phyloP scores from a whole-genome alignment of 2,329 filamentous ascomycete genomes.

The Ramularia endophylla region DNA sequence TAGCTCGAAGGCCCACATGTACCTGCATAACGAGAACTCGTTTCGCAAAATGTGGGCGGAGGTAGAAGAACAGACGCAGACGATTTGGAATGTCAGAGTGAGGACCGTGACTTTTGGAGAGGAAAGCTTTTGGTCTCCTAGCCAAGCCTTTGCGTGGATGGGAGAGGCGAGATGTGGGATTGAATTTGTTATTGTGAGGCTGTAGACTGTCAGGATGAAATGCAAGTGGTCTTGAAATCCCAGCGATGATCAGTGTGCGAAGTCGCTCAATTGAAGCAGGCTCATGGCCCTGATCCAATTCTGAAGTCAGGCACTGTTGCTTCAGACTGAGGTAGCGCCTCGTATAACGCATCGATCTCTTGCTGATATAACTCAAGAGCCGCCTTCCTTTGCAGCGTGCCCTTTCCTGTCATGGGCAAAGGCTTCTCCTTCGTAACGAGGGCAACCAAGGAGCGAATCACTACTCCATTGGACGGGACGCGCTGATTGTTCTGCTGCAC shows the following conservation, averaged over 20 bases:
- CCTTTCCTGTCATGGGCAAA: slow-evolving; percentile 1
- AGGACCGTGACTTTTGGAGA: background rate
- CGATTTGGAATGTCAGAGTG: slow-evolving; percentile 9
- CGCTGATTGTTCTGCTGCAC: background rate
- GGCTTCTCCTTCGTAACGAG: background rate
- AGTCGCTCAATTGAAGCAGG: too few relatives aligned
- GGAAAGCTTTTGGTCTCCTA: too few relatives aligned
- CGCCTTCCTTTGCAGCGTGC: slow-evolving; percentile 7
- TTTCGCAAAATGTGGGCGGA: slow-evolving; percentile 12
- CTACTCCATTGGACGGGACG: background rate
- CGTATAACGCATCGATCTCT: slow-evolving; percentile 14
- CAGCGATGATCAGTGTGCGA: too few relatives aligned
- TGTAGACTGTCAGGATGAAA: too few relatives aligned
- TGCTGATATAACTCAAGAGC: slow-evolving; percentile 12
- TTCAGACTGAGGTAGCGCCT: too few relatives aligned
- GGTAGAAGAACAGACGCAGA: slow-evolving; percentile 6
- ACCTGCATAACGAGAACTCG: slow-evolving; percentile 3
- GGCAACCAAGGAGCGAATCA: background rate
- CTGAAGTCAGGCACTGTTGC: too few relatives aligned
- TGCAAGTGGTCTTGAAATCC: too few relatives aligned
- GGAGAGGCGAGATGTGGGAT: too few relatives aligned
- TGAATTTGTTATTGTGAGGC: too few relatives aligned
- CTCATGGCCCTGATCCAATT: too few relatives aligned
- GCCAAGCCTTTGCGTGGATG: too few relatives aligned
- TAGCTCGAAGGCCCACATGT: slow-evolving; percentile 4